Base-by-base conservation (phyloP, 352 stramenopile species). In the Phytophthora boehmeriae region DNA sequence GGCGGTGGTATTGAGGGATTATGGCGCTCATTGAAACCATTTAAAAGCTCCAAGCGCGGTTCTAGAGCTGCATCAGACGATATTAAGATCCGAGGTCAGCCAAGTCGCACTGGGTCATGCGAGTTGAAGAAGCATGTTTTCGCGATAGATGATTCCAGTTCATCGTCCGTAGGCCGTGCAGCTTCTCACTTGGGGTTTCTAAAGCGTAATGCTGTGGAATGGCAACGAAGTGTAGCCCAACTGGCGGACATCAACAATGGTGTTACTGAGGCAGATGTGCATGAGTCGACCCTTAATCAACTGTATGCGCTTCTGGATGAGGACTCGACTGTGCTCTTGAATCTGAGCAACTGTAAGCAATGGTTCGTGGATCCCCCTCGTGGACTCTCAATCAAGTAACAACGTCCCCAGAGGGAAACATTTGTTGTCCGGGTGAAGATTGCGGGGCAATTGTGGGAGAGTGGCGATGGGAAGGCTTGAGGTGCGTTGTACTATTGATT, bases 281-380 rank as follows among this genome's bases (percentile, higher is more conserved):
- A 41, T 27, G 46, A 20, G 8, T 66, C 71, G 28, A 63, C 76
- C 1, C 27, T 41, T 1, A 53, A 68, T 1, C 69, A 82, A 52
- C 25, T 86, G 14, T 28, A 46, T 19, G 59, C 66, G 3, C 35
- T 83, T 25, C 13, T 84, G 22, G 49, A 75, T 20, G 59, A 76
- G n/a, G 76, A 86, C 30, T 63, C 59, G 9, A 64, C 60, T 2
- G 54, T 68, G 19, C 44, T 83, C 34, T 14, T 53, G 5, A 56
- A 44, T 8, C 36, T 75, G 49, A 65, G 63, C 22, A 45, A 44
- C 28, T 85, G 74, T 39, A 59, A 70, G 0, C 60, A 81, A 55
- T 84, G 76, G 69, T 80, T 76, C 51, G 54, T 89, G 13, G 79
- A 89, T 28, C 76, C 79, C 19, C 74, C 80, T 6, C 53, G 22